Evolutionary conservation across 164 flowering plant species (phyloP).

Genomic region (Vitis labrusca): DNA sequence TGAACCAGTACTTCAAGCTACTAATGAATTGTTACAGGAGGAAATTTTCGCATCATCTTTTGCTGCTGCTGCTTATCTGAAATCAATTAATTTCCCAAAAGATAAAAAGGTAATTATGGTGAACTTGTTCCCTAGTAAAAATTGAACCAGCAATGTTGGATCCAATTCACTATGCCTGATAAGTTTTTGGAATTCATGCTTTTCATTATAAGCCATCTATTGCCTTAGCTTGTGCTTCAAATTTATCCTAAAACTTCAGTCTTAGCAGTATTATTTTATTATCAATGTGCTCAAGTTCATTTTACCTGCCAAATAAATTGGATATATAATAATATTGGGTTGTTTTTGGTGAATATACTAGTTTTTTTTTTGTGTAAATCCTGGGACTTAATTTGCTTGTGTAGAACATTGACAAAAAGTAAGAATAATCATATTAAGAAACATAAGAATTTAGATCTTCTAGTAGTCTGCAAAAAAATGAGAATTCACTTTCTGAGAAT

Average conservation of each 20-base stretch:
- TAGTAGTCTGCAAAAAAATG: no score
- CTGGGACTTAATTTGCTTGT: no score
- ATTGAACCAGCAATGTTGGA: not conserved
- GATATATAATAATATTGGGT: not conserved
- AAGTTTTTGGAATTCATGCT: not conserved
- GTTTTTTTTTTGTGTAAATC: no score
- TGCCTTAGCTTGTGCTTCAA: not conserved
- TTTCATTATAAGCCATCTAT: slow-evolving; percentile 3
- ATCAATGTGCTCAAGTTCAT: not conserved
- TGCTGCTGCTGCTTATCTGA: slow-evolving; percentile 94
- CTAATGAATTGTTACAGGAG: slow-evolving; percentile 52
- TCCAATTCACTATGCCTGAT: not conserved
- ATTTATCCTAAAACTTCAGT: not conserved
- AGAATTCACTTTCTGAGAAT: no score
- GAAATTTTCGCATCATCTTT: slow-evolving; percentile 99
- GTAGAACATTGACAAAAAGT: no score
- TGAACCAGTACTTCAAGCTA: slow-evolving; percentile 2
- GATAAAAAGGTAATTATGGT: slow-evolving; percentile 73
- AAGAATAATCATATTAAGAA: no score
- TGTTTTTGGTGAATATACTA: not conserved
- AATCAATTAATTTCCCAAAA: slow-evolving; percentile 90
- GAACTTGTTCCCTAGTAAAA: no score
- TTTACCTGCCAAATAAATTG: not conserved
- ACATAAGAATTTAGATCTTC: no score
- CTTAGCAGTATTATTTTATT: not conserved